Percentiles rank a stretch among this genome's conserved stretches.
These are phyloP conservation scores for Clitocybe nebularis DNA, from an alignment of 1,284 basidiomycete genomes.

Conservation along the genomic window DNA sequence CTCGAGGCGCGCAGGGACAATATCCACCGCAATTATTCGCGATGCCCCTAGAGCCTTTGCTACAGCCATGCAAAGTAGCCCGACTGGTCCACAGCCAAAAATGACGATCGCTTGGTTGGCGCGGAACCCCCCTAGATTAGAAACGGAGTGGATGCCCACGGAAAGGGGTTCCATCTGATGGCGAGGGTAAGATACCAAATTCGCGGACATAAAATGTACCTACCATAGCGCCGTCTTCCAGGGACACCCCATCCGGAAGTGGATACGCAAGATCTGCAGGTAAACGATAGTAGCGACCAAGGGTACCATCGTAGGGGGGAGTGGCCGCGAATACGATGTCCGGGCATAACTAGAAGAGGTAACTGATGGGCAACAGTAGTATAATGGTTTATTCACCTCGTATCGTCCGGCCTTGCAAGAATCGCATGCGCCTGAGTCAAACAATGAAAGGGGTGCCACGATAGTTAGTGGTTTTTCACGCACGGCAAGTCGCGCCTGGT, in stretches of 20 bases:
- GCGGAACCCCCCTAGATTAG: conserved; percentile 71
- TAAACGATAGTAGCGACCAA: conserved; percentile 77
- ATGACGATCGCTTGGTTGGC: conserved; percentile 74
- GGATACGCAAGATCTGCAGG: conserved; percentile 73
- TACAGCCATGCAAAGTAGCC: conserved; percentile 89
- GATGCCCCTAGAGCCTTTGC: conserved; percentile 85
- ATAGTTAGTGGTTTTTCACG: conserved; percentile 22
- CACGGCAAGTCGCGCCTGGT: conserved; percentile 74
- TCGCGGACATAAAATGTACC: conserved; percentile 12
- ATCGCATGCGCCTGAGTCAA: conserved; percentile 43
- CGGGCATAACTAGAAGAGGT: conserved; percentile 56
- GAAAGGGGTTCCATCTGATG: conserved; percentile 88
- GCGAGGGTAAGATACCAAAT: conserved; percentile 4
- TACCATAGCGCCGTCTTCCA: conserved; percentile 86
- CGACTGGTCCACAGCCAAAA: conserved; percentile 92
- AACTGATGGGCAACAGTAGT: not conserved
- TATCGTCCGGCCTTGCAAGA: conserved; percentile 79
- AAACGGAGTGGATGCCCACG: conserved; percentile 88
- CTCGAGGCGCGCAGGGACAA: conserved; percentile 76
- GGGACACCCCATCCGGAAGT: conserved; percentile 68
- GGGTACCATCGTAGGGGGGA: conserved; percentile 86
- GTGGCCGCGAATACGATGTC: conserved; percentile 85
- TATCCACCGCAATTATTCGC: conserved; percentile 83
- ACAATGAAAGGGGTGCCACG: conserved; percentile 1
- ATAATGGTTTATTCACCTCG: conserved; percentile 47